Evolutionary conservation across 345 rosid species (phyloP).

Genomic region (Citrus australasica): DNA sequence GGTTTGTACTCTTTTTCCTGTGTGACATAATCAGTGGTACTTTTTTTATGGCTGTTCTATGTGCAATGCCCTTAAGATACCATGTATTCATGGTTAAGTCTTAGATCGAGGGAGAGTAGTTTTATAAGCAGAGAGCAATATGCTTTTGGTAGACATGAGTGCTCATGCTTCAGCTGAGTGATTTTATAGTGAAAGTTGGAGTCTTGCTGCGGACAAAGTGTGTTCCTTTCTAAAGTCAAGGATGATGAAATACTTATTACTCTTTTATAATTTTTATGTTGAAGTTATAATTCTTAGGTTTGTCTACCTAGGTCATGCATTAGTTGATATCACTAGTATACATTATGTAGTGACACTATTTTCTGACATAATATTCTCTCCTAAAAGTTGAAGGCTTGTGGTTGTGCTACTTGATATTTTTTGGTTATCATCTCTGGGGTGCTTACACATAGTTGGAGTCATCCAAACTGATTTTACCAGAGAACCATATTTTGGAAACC

Average conservation of each 20-base stretch:
- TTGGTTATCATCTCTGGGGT: neutral
- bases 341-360: neutral
- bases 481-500: neutral
- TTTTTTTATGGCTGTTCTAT: neutral
- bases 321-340: neutral
- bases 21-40: neutral
- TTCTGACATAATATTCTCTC: neutral
- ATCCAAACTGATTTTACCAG: neutral
- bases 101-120: neutral
- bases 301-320: neutral
- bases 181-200: neutral
- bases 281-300: neutral
- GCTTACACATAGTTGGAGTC: neutral
- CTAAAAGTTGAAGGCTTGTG: neutral
- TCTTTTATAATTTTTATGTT: neutral
- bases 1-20: slow-evolving; percentile 42
- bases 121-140: neutral
- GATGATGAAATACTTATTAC: neutral
- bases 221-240: neutral
- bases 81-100: neutral
- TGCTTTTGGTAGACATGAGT: neutral
- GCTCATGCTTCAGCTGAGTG: neutral
- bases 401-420: neutral
- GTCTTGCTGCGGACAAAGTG: neutral
- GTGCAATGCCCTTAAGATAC: neutral